Evolutionary conservation across 768 basidiomycete genomes (phyloP).

Genomic region (Pulveroboletus sp.): DNA sequence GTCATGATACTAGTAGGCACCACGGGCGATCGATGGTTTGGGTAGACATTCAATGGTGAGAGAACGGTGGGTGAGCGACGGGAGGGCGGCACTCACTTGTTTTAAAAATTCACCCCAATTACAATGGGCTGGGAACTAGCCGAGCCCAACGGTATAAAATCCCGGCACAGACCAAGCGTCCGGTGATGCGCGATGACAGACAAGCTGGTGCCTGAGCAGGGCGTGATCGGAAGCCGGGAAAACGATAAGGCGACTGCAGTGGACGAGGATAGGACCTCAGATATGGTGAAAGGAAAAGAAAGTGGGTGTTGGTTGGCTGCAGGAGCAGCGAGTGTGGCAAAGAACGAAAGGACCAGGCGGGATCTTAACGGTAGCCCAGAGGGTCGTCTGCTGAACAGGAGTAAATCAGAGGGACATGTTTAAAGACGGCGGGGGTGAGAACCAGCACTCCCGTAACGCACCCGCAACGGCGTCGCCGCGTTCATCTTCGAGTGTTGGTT

Average conservation of each 20-base stretch:
- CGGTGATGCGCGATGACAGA: neutral
- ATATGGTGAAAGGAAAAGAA: neutral
- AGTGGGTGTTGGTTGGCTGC: neutral
- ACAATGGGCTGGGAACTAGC: neutral
- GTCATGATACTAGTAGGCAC: slow-evolving; percentile 18
- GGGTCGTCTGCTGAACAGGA: neutral
- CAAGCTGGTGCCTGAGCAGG: neutral
- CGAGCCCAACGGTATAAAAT: neutral
- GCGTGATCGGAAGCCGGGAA: neutral
- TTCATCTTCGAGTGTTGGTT: neutral
- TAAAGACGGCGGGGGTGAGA: neutral
- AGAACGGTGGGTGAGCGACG: neutral
- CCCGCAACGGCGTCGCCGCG: neutral
- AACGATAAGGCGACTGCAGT: neutral
- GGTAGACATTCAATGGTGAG: neutral
- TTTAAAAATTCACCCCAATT: neutral
- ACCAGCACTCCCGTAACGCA: slow-evolving; percentile 4
- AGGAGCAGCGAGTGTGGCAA: neutral
- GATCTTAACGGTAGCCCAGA: neutral
- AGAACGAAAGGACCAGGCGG: neutral
- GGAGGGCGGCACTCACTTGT: neutral
- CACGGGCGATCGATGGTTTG: slow-evolving; percentile 6
- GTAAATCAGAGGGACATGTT: slow-evolving; percentile 4
- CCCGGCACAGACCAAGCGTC: neutral
- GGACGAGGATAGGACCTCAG: neutral